These are phyloP conservation scores for Lentinula sp. DNA, from an alignment of 768 basidiomycete genomes.

Conservation along the genomic window DNA sequence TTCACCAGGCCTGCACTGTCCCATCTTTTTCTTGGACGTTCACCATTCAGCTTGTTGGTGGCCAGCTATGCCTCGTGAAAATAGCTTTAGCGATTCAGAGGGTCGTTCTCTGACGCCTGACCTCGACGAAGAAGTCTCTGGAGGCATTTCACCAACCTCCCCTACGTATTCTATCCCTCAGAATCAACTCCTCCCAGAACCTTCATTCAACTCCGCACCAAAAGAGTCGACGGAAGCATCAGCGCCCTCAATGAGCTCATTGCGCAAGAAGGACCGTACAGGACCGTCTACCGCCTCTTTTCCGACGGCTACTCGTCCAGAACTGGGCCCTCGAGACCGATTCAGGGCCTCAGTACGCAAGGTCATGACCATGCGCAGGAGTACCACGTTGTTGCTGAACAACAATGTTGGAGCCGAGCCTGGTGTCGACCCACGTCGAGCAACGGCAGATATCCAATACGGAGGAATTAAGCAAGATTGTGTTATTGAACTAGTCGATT, in stretches of 20 bases:
- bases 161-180: slow-evolving; percentile 13
- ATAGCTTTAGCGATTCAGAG: slow-evolving; percentile 62
- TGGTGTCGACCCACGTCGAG: slow-evolving; percentile 61
- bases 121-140: slow-evolving; percentile 36
- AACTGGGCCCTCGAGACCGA: slow-evolving; percentile 36
- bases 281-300: slow-evolving; percentile 11
- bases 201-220: neutral
- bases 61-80: slow-evolving; percentile 51
- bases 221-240: neutral
- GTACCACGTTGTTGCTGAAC: slow-evolving; percentile 30
- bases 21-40: neutral
- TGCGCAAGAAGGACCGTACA: slow-evolving; percentile 14
- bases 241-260: neutral
- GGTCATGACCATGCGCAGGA: slow-evolving; percentile 57
- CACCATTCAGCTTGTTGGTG: neutral
- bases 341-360: slow-evolving; percentile 54
- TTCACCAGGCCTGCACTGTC: neutral
- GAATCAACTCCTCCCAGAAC: neutral
- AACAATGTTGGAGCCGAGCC: slow-evolving; percentile 59
- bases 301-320: slow-evolving; percentile 10
- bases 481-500: slow-evolving; percentile 62
- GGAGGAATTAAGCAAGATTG: slow-evolving; percentile 56
- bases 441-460: slow-evolving; percentile 48
- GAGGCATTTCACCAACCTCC: slow-evolving; percentile 11
- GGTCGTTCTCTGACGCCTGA: slow-evolving; percentile 65